phyloP scores from a whole-genome alignment of 2,329 filamentous ascomycete genomes.

The Trichoderma sp. region DNA sequence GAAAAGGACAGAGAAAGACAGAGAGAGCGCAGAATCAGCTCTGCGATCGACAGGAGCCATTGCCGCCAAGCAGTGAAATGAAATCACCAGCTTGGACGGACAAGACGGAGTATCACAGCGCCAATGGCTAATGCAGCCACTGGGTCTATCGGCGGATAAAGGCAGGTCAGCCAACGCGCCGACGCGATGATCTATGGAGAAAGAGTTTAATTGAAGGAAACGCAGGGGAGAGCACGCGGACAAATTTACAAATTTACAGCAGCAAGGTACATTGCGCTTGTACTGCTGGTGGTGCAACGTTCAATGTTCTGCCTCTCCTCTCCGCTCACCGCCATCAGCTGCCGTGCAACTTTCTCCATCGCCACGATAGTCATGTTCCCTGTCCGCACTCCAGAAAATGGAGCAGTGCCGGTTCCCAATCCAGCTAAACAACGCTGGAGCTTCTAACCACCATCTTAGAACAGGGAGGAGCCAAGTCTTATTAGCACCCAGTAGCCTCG shows the following conservation, averaged over 20 bases:
- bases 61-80: background rate
- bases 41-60: constrained; percentile 6
- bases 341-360: background rate
- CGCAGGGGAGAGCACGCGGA: constrained; percentile 1
- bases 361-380: constrained; percentile 13
- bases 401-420: constrained; percentile 10
- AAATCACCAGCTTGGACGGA: background rate
- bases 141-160: constrained; percentile 7
- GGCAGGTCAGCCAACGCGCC: background rate
- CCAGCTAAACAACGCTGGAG: background rate
- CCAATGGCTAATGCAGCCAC: background rate
- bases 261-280: background rate
- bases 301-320: background rate
- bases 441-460: background rate
- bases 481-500: constrained; percentile 1
- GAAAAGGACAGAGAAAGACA: background rate
- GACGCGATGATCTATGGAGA: constrained; percentile 17
- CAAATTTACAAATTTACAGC: background rate
- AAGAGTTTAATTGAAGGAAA: constrained; percentile 15
- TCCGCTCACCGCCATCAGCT: constrained; percentile 2
- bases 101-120: background rate
- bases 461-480: background rate
- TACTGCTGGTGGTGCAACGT: background rate
- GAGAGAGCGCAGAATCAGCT: background rate
- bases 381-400: background rate